Evolutionary conservation across 2,329 filamentous ascomycete genomes (phyloP), one percentile per base, ranked within the genome.

Genomic region (Lecanosticta acicola): DNA sequence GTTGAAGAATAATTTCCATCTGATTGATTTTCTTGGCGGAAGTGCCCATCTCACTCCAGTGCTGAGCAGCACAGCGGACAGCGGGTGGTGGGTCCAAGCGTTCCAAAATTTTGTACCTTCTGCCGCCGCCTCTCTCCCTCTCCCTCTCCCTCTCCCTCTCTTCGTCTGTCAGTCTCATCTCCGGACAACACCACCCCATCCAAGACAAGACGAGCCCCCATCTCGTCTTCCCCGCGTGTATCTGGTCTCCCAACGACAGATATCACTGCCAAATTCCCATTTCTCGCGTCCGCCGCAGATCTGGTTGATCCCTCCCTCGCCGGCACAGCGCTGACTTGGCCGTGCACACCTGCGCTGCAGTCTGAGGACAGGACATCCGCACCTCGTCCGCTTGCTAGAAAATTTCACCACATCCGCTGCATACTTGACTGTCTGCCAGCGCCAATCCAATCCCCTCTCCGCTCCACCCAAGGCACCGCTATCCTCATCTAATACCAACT

Each of bases 401-500:
- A 29, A 5, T 29, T 29, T 11, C 24, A 29, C 7, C 24, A 29
- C 11, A 5, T 7, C 24, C 24, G 24, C 24, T 29, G 24, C 5
- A 11, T 5, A 29, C 24, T 29, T 29, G 24, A 29, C 24, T 29
- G 24, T 29, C 11, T 29, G 24, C 20, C 37, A 24, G 7, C 39
- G 19, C 24, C 26, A 33, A 8, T 21, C 20, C 43, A 29, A 47
- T 44, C 47, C 50, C 39, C 47, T 50, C 48, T 18, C 13, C 29
- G 39, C 20, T 11, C 41, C 36, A 38, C 41, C 43, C n/a, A n/a
- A n/a, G n/a, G n/a, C n/a, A n/a, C n/a, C n/a, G n/a, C n/a, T n/a
- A n/a, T n/a, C n/a, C n/a, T n/a, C n/a, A n/a, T n/a, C n/a, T n/a
- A n/a, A n/a, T n/a, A n/a, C n/a, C n/a, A n/a, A n/a, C n/a, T n/a